Evolutionary conservation across 2,329 filamentous ascomycete species (phyloP), one percentile per base, ranked within the genome.

Genomic region (Trichoderma atroviride): DNA sequence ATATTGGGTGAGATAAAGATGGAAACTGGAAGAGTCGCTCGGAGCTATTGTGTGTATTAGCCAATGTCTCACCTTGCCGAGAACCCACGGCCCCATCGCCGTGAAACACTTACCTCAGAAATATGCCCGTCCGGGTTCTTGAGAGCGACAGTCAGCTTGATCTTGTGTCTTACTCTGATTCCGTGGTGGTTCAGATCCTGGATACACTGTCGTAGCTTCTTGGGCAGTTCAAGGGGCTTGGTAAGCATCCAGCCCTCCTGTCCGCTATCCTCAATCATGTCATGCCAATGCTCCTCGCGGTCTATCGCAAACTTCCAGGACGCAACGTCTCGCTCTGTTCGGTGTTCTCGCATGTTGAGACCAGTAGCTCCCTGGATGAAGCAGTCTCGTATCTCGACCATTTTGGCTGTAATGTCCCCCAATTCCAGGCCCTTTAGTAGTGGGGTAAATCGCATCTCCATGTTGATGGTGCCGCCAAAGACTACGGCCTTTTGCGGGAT

Each of bases 1-100:
- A 97, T 89, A 76, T 96, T 96, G 0, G 96, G 95, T 5, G 96
- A 99, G 73, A 98, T 97, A 81, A 97, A 97, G 50, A 99, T 90
- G 67, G 93, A 93, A 19, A 98, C 88, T 1, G 96, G 94, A 37
- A 98, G 88, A 53, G 94, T 96, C 58, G 95, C 95, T 64, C 95
- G 91, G 64, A 97, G 88, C 89, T 92, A 73, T 53, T 52, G 16
- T 27, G 33, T n/a, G 37, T 31, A 19, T 70, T 61, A 70, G 69
- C 47, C 65, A 53, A 50, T 67, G 35, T 68, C 55, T 62, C 69
- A 64, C 43, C n/a, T 19, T 31, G 37, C 52, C 22, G 22, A 56
- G 29, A 50, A 27, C 53, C 29, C 24, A 33, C 62, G 27, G 5
- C 35, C 24, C 35, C 37, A 31, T 29, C 9, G 63, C 27, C 24